Evolutionary conservation across 176 grass and related monocot genomes (phyloP), one percentile per base, ranked within the genome.

Genomic region (Musa schizocarpa): DNA sequence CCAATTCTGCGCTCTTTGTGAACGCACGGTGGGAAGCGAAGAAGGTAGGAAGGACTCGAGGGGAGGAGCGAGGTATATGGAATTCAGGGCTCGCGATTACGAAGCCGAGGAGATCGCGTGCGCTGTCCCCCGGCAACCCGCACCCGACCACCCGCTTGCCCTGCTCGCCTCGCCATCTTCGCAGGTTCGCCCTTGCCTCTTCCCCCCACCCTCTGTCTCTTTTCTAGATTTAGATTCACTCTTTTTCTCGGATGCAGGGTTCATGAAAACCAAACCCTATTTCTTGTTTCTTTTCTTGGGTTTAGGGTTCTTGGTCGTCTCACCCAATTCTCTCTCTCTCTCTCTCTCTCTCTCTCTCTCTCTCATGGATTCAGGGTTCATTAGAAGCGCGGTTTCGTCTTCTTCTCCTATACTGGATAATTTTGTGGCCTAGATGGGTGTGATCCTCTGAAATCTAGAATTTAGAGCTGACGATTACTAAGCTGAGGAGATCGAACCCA

Each of bases 61-160:
- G 11, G 4, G 25, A 1, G 54, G 9, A 4, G 57, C 1, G 73
- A 25, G 13, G 27, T 23, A 9, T 9, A 76, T 76, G 74, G 57
- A 63, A 50, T 76, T 76, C 57, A 16, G 57, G 0, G 3, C 11
- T 59, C 74, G 74, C 19, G 74, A 76, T 76, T 76, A 76, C 34
- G 74, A 63, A 76, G 29, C 27, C 17, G 74, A 76, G 56, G 74
- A 76, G 57, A 22, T 23, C n/a, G 74, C 57, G 16, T 48, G 26
- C 56, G 16, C 29, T 48, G 56, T 76, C 19, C 27, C 26, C 4
- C 74, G 74, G 0, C 10, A 10, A 17, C 9, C 29, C n/a, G 57
- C 74, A 48, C 12, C 24, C 54, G 57, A 63, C 22, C 74, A 76
- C 12, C 74, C 74, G 1, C 57, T 76, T 16, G 26, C 56, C 25